Conservation (phyloP, 1,284 basidiomycete genomes). For the Rhizopogon hawkerae region DNA sequence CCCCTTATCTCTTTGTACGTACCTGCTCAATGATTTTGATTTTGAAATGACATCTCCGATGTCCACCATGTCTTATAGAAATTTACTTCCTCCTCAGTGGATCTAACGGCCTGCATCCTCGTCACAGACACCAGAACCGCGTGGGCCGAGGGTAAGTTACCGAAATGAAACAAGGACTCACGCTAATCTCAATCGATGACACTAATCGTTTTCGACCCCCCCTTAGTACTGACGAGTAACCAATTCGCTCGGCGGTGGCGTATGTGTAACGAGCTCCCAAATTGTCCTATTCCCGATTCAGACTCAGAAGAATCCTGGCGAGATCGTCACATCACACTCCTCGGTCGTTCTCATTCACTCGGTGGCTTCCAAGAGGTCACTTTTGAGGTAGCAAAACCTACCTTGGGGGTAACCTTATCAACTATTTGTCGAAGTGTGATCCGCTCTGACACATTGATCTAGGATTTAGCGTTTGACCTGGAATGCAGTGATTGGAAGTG, state of each 20-base stretch:
- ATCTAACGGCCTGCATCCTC: conserved; percentile 50
- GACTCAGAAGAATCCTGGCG: conserved; percentile 52
- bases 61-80: conserved; percentile 36
- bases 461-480: conserved; percentile 62
- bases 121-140: conserved; percentile 66
- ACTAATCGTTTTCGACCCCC: conserved; percentile 8
- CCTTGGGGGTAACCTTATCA: conserved; percentile 41
- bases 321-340: conserved; percentile 39
- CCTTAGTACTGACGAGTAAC: conserved; percentile 47
- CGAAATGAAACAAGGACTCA: conserved; percentile 8
- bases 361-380: conserved; percentile 47
- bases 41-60: conserved; percentile 1
- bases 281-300: conserved; percentile 22
- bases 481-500: conserved; percentile 57
- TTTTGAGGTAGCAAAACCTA: conserved; percentile 50
- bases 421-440: not conserved
- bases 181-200: conserved; percentile 14
- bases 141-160: conserved; percentile 62
- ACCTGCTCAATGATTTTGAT: conserved; percentile 9
- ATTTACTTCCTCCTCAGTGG: conserved; percentile 45
- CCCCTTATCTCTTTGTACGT: conserved; percentile 64
- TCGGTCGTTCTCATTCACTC: conserved; percentile 49
- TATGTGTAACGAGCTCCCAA: conserved; percentile 37
- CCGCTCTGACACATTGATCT: conserved; percentile 12
- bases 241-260: conserved; percentile 63